phyloP scores from a whole-genome alignment of 495 filamentous ascomycete genomes.

The Penicillium turbatum region DNA sequence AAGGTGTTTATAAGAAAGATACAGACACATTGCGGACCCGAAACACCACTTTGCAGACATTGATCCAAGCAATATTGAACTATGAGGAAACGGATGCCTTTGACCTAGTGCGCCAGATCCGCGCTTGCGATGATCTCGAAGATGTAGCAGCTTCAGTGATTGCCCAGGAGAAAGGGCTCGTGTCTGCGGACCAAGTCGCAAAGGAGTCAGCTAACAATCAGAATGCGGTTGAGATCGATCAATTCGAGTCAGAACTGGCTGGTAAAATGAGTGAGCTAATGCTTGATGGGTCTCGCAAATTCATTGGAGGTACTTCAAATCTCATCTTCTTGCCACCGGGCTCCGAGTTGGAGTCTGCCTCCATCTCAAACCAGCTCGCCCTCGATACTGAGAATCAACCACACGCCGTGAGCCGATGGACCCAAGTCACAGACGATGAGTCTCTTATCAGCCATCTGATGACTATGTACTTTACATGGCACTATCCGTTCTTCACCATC shows the following conservation, averaged over 20 bases:
- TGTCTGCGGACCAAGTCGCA: constrained; percentile 13
- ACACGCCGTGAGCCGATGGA: constrained; percentile 74
- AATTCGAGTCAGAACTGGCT: constrained; percentile 81
- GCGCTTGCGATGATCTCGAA: constrained; percentile 88
- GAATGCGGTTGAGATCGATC: constrained; percentile 32
- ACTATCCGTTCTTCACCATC: constrained; percentile 94
- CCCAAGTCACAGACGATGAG: constrained; percentile 73
- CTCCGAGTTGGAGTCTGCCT: constrained; percentile 45
- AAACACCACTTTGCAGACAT: constrained; percentile 82
- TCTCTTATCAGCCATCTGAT: constrained; percentile 81
- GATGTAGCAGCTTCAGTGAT: constrained; percentile 78
- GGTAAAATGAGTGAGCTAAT: constrained; percentile 92
- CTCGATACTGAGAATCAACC: constrained; percentile 5
- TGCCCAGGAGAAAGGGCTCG: constrained; percentile 46
- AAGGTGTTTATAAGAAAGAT: constrained; percentile 95
- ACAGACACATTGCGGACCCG: constrained; percentile 82
- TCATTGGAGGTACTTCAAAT: constrained; percentile 93
- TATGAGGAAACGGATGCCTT: constrained; percentile 74
- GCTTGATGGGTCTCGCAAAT: constrained; percentile 85
- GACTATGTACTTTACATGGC: constrained; percentile 98
- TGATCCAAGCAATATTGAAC: constrained; percentile 91
- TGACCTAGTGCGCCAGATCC: constrained; percentile 77
- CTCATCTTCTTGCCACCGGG: constrained; percentile 73
- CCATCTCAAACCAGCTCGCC: constrained; percentile 18
- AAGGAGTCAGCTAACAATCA: constrained; percentile 30